Percentiles rank a stretch among this genome's conserved stretches.
phyloP scores from a whole-genome alignment of 2,329 filamentous ascomycete species.

The Penicillium sp. region DNA sequence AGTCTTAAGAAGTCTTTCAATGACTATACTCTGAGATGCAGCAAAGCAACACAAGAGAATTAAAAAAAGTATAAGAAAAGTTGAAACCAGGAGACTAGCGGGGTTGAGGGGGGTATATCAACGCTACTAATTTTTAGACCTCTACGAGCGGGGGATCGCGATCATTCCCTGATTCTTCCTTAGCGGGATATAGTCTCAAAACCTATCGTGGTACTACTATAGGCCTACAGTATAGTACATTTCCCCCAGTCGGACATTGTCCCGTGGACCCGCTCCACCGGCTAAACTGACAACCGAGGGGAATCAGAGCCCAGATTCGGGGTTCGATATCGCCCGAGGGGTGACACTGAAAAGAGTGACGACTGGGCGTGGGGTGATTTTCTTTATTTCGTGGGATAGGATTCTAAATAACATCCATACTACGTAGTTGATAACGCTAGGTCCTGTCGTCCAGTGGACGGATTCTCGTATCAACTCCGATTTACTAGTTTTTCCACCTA shows the following conservation, averaged over 20 bases:
- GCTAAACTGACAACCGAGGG: not conserved
- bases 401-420: not conserved
- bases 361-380: slow-evolving; percentile 3
- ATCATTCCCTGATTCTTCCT: not conserved
- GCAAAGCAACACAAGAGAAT: not conserved
- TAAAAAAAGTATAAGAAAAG: not conserved
- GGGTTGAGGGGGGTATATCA: slow-evolving; percentile 12
- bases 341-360: not conserved
- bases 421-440: not conserved
- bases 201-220: not conserved
- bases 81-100: not conserved
- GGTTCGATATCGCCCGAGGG: slow-evolving; percentile 4
- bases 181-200: not conserved
- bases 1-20: not conserved
- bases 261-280: not conserved
- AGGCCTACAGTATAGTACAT: not conserved
- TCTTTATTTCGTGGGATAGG: not conserved
- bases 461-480: slow-evolving; percentile 18
- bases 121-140: not conserved
- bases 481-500: slow-evolving; percentile 25
- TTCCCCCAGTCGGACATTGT: slow-evolving; percentile 8
- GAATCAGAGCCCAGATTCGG: not conserved
- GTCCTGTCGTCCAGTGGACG: not conserved
- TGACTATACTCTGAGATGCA: not conserved
- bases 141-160: not conserved